Evolutionary conservation across 2,329 filamentous ascomycete genomes (phyloP), one percentile per base, ranked within the genome.

Genomic region (Ophiostoma pallidulum): DNA sequence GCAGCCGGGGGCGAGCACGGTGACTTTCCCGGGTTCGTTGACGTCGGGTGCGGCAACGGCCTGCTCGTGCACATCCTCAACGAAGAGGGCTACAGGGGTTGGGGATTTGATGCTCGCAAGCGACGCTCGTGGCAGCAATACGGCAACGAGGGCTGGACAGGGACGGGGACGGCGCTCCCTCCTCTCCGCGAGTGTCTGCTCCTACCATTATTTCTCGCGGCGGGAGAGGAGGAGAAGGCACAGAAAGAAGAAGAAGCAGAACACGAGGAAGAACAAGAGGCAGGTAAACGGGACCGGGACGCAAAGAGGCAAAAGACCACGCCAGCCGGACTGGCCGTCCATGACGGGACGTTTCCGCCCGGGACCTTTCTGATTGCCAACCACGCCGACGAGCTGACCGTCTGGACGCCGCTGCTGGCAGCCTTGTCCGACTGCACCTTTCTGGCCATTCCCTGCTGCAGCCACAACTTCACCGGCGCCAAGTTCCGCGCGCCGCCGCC

Each of bases 1-100:
- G 20, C 9, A 4, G 16, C 4, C 2, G 13, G 19, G 1, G 31
- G 16, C 13, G 24, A 29, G 4, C 22, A 9, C 16, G 12, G 3
- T 4, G 61, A 60, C 0, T 96, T 95, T 57, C 86, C 88, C 0
- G 90, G 91, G 0, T 98, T 97, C 58, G 86, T 96, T 18, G 92
- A 98, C 59, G 88, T 98, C 39, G 92, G 91, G 5, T 97, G 92
- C 60, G 92, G 92, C 2, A 98, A 97, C 59, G 92, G 92, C 1
- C 71, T 98, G 4, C 75, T 98, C 1, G 86, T 94, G 8, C 78
- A 94, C 60, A 77, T 98, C 32, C 75, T 98, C 4, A 73, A 80
- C 13, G 68, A 75, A 50, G 90, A 97, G 65, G 89, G 89, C 10
- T 97, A 88, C 63, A 14, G 12, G 0, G 92, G 92, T 19, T 94